phyloP scores from a whole-genome alignment of 768 basidiomycete genomes.

The Termitomyces titanicus region DNA sequence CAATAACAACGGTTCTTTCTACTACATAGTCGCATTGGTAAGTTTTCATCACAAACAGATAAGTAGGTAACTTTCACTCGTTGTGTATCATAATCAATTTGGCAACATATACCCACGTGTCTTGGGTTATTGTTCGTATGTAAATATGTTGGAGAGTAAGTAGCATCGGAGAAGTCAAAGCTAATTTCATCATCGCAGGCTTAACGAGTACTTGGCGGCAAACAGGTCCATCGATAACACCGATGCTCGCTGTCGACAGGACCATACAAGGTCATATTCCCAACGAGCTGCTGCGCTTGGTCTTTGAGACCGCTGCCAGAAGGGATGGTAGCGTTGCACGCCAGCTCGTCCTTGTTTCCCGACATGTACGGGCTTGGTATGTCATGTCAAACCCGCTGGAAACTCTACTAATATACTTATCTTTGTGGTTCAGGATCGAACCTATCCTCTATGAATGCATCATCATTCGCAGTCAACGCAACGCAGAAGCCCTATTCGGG shows the following conservation, averaged over 20 bases:
- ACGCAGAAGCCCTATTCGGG: conserved; percentile 17
- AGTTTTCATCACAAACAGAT: too few species aligned
- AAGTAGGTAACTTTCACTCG: too few species aligned
- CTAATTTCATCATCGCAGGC: not conserved
- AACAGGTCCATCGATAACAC: not conserved
- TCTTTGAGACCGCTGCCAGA: conserved; percentile 24
- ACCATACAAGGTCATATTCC: conserved; percentile 12
- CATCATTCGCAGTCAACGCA: conserved; percentile 16
- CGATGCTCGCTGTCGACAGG: not conserved
- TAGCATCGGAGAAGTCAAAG: not conserved
- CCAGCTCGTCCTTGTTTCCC: conserved; percentile 22
- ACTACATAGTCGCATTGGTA: too few species aligned
- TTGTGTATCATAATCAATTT: not conserved
- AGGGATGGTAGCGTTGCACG: conserved; percentile 15
- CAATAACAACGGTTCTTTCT: too few species aligned
- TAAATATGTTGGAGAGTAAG: too few species aligned
- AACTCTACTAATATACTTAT: not conserved
- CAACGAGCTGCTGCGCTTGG: conserved; percentile 20
- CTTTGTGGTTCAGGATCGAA: conserved; percentile 17
- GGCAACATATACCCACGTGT: not conserved
- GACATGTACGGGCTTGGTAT: conserved; percentile 22
- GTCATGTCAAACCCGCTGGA: not conserved
- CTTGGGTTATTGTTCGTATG: too few species aligned
- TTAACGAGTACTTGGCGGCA: not conserved
- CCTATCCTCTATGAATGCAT: conserved; percentile 26